Base-by-base conservation (phyloP, 305 asterid species). In the Fraxinus xanthoxyloides region DNA sequence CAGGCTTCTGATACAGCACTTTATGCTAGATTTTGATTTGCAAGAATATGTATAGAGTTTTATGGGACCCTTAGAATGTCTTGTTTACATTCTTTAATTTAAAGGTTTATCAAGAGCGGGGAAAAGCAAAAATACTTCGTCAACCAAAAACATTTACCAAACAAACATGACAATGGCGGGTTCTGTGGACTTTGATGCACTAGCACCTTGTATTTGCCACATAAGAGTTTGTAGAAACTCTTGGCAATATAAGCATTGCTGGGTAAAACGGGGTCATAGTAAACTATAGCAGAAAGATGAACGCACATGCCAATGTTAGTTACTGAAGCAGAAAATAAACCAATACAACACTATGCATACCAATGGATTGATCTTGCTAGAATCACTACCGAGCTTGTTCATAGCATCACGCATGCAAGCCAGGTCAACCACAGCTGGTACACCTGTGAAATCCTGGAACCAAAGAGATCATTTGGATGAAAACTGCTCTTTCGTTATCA, bases 341-440 rank as follows among this genome's bases (percentile, higher is more conserved):
- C 40, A 79, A 76, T 24, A 72, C 19, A 67, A 34, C 30, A 56
- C 31, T 13, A 56, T 54, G 46, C 91, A 82, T 91, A 93, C 98
- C 98, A 95, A 82, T 65, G 98, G 98, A 83, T 95, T 95, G 90
- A 95, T 95, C 94, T 95, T 95, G 87, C 90, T 82, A 65, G 98
- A 89, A 83, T 93, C 97, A 87, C 98, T 91, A 70, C 97, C 98
- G 78, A 95, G 97, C 30, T 87, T 93, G 87, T 92, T 90, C 95
- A 95, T 93, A 78, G 98, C 98, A 93, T 95, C 98, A 63, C 98
- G 97, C 98, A 95, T 95, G 84, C 95, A 93, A 80, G 98, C 98
- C 5, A 95, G 92, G 90, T 95, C 98, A 74, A 95, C 98, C 81
- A 95, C 98, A 73, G 92, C 94, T 36, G 98, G 98, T 31, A 95